Evolutionary conservation across 768 basidiomycete species (phyloP).

Genomic region (Pholiota microspora): DNA sequence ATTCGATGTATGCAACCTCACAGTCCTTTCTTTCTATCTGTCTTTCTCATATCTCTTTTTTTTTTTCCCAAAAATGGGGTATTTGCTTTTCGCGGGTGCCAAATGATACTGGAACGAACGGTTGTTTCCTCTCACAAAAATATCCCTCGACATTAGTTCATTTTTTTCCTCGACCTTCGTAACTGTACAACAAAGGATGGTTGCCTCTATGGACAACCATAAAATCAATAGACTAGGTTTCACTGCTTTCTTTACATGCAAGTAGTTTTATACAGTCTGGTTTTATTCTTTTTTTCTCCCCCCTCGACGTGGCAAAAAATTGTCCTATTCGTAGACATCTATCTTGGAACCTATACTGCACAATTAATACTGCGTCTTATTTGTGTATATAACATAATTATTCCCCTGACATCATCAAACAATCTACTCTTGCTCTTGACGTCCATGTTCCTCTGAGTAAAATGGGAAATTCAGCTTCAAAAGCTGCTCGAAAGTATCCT

Average conservation of each 20-base stretch:
- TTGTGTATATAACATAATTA: constrained; percentile 17
- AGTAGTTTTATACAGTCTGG: constrained; percentile 24
- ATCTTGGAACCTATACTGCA: constrained; percentile 15
- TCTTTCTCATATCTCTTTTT: constrained; percentile 20
- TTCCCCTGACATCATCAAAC: constrained; percentile 3
- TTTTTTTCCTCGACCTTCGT: constrained; percentile 25
- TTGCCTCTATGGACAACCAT: constrained; percentile 26
- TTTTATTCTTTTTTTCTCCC: constrained; percentile 7
- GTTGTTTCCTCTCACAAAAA: constrained; percentile 19
- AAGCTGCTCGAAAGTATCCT: constrained; percentile 55
- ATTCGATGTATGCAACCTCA: constrained; percentile 30
- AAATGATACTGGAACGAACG: constrained; percentile 34
- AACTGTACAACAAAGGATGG: constrained; percentile 48
- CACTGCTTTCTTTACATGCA: constrained; percentile 22
- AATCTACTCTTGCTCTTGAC: constrained; percentile 5
- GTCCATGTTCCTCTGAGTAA: constrained; percentile 2
- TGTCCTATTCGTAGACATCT: constrained; percentile 17
- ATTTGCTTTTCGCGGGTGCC: constrained; percentile 19
- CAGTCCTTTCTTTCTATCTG: constrained; percentile 31
- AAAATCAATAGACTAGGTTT: constrained; percentile 34
- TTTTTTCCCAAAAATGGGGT: constrained; percentile 22
- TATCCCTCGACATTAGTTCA: constrained; percentile 31
- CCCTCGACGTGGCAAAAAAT: constrained; percentile 8
- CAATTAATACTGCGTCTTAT: constrained; percentile 16
- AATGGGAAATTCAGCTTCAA: constrained; percentile 68